A percentile compares a stretch with the other conserved stretches of the same genome.
phyloP scores from a whole-genome alignment of 345 rosid genomes.

The Conringia planisiliqua region DNA sequence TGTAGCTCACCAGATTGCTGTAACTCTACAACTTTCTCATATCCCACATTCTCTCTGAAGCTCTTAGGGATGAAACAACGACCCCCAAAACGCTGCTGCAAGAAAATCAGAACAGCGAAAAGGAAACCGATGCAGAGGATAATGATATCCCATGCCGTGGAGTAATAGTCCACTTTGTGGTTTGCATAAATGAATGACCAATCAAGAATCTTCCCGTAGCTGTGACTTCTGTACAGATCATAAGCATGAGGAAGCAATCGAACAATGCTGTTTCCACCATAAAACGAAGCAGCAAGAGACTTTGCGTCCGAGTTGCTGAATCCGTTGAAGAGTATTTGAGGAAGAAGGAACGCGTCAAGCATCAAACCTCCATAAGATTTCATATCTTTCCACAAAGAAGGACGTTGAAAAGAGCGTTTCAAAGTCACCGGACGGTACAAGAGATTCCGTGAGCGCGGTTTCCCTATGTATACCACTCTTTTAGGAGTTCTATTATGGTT shows the following conservation, averaged over 20 bases:
- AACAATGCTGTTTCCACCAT: conserved; percentile 56
- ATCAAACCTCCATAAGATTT: conserved; percentile 78
- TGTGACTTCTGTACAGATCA: conserved; percentile 74
- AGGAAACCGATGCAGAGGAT: conserved; percentile 57
- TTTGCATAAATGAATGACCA: conserved; percentile 71
- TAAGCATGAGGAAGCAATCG: conserved; percentile 80
- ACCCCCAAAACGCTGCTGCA: conserved; percentile 79
- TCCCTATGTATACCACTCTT: conserved; percentile 23
- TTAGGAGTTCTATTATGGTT: conserved; percentile 33
- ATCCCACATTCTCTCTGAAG: conserved; percentile 40
- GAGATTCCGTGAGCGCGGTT: background rate
- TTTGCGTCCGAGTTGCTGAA: conserved; percentile 45
- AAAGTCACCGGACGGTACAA: conserved; percentile 2
- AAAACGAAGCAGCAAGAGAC: conserved; percentile 56
- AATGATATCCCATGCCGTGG: conserved; percentile 78
- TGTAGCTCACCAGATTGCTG: conserved; percentile 17
- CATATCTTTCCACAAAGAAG: conserved; percentile 53
- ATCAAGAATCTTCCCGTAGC: conserved; percentile 50
- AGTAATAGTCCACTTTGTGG: conserved; percentile 70
- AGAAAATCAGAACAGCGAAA: conserved; percentile 52
- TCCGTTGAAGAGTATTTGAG: conserved; percentile 74
- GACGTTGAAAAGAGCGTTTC: conserved; percentile 36
- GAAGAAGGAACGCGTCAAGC: conserved; percentile 74
- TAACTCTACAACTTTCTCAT: conserved; percentile 60
- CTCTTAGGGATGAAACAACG: conserved; percentile 56